Conservation (phyloP, 345 rosid genomes). For the Gossypium bickii region DNA sequence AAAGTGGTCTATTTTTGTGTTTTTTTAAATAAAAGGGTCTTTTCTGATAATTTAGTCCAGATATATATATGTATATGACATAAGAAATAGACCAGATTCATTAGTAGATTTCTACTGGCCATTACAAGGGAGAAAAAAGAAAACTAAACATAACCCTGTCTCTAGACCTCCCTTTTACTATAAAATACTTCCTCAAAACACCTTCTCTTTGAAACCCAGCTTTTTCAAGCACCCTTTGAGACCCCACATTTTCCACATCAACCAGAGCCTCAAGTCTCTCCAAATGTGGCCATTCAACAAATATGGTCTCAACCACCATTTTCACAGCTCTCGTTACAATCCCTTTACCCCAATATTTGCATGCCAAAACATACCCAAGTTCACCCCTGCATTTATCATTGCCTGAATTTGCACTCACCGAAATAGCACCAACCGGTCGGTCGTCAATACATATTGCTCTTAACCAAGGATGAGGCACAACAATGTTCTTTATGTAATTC, state of each 20-base stretch:
- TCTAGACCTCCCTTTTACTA: constrained; percentile 44
- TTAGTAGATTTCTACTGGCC: neutral
- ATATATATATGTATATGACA: too few relatives aligned
- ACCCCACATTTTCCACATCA: constrained; percentile 49
- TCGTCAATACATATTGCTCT: constrained; percentile 54
- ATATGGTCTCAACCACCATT: constrained; percentile 36
- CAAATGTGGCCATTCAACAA: constrained; percentile 46
- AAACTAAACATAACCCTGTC: constrained; percentile 56
- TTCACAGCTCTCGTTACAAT: constrained; percentile 51
- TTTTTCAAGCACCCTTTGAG: constrained; percentile 61
- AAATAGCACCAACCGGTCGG: constrained; percentile 49
- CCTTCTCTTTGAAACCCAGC: constrained; percentile 67
- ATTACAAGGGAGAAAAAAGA: neutral
- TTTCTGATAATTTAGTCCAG: too few relatives aligned
- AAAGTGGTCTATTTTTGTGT: too few relatives aligned
- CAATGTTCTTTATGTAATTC: constrained; percentile 27
- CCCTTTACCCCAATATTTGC: constrained; percentile 56
- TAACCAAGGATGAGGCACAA: constrained; percentile 52
- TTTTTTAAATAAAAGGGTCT: too few relatives aligned
- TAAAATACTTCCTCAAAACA: constrained; percentile 43
- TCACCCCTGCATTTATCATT: constrained; percentile 43
- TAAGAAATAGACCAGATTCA: neutral
- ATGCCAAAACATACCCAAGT: constrained; percentile 46
- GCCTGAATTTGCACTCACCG: constrained; percentile 39
- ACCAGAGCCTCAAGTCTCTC: constrained; percentile 65